Evolutionary conservation across 768 basidiomycete genomes (phyloP).

Genomic region (Auriscalpium vulgare): DNA sequence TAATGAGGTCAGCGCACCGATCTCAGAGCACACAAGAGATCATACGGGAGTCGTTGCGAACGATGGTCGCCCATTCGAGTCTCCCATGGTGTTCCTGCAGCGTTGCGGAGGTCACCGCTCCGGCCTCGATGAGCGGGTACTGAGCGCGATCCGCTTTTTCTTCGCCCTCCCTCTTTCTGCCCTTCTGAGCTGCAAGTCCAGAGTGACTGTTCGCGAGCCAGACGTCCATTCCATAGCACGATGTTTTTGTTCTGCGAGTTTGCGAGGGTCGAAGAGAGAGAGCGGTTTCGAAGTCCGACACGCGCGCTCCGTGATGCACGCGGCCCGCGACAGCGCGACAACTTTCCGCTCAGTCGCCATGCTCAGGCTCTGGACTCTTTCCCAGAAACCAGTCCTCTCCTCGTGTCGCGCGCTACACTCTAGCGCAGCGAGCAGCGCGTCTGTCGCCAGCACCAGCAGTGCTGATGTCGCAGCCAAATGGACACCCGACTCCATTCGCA

Average conservation of each 20-base stretch:
- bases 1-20: not conserved
- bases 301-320: not conserved
- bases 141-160: conserved; percentile 20
- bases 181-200: not conserved
- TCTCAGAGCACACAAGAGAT: not conserved
- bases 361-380: conserved; percentile 41
- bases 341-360: conserved; percentile 1
- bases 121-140: conserved; percentile 52
- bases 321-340: not conserved
- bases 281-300: conserved; percentile 2
- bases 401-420: conserved; percentile 37
- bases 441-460: conserved; percentile 21
- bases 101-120: conserved; percentile 49
- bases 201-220: conserved; percentile 7
- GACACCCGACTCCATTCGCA: conserved; percentile 79
- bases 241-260: not conserved
- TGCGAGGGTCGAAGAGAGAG: not conserved
- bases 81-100: conserved; percentile 35
- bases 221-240: conserved; percentile 10
- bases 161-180: conserved; percentile 25
- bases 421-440: conserved; percentile 27
- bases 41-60: conserved; percentile 24
- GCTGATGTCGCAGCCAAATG: conserved; percentile 43
- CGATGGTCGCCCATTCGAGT: conserved; percentile 46
- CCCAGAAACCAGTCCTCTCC: conserved; percentile 28